Percentiles rank a stretch among this genome's conserved stretches.
These are phyloP conservation scores for Psidium friedrichsthalianum DNA, from an alignment of 345 rosid species.

Conservation along the genomic window DNA sequence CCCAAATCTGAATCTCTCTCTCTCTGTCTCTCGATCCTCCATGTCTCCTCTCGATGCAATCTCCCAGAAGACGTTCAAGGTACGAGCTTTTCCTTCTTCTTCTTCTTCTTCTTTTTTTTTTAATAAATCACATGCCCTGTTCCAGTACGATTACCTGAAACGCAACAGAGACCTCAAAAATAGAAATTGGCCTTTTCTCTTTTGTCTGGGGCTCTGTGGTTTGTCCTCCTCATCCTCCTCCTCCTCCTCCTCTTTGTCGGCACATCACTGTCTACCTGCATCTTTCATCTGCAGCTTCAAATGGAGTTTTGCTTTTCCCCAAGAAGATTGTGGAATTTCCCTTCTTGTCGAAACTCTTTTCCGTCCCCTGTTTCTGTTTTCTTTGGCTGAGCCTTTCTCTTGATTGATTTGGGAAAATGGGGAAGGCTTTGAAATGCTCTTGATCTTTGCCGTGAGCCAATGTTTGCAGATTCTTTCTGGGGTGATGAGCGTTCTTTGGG, in stretches of 20 bases:
- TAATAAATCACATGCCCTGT: not conserved
- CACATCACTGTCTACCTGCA: not conserved
- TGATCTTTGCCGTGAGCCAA: not conserved
- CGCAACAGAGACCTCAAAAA: not conserved
- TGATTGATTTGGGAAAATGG: not conserved
- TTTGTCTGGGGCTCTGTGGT: not conserved
- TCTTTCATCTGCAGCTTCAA: not conserved
- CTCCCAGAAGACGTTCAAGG: conserved; percentile 38
- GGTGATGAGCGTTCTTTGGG: not conserved
- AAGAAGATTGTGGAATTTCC: not conserved
- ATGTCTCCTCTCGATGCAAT: conserved; percentile 11
- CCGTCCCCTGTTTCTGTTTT: not conserved
- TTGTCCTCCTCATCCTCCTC: not conserved
- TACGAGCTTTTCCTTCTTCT: conserved; percentile 1
- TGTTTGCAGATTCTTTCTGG: not conserved
- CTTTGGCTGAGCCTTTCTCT: not conserved
- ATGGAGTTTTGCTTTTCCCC: not conserved
- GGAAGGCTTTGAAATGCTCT: not conserved
- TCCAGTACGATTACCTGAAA: not conserved
- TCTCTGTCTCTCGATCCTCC: conserved; percentile 2
- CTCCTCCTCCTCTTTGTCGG: not conserved
- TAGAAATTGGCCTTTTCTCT: not conserved
- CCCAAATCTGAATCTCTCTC: conserved; percentile 6
- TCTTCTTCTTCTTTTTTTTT: not conserved
- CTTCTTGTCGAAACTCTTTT: not conserved